phyloP scores from a whole-genome alignment of 768 basidiomycete species.

The Clitopilus passeckerianus region DNA sequence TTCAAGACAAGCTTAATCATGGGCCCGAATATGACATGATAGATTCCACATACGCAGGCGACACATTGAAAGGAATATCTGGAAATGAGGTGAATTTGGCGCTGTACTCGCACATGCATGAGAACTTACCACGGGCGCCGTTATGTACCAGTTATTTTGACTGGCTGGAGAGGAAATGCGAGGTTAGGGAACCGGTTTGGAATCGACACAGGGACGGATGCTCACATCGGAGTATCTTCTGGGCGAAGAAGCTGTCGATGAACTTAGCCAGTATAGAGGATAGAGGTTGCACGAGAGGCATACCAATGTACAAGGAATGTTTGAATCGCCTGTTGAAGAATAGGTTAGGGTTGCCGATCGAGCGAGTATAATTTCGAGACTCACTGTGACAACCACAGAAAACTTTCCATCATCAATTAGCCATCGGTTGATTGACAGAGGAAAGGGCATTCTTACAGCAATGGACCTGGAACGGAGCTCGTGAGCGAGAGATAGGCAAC shows the following conservation, averaged over 20 bases:
- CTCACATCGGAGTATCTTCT: constrained; percentile 12
- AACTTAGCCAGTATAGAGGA: background rate
- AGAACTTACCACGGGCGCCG: constrained; percentile 16
- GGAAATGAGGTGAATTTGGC: background rate
- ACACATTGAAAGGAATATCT: constrained; percentile 15
- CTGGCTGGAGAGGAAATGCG: constrained; percentile 12
- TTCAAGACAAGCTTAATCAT: background rate
- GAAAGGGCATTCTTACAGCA: constrained; percentile 4
- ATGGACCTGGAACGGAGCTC: constrained; percentile 10
- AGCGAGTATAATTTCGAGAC: background rate
- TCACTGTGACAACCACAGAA: constrained; percentile 11
- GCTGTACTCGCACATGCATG: background rate
- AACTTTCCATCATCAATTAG: background rate
- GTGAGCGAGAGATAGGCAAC: background rate
- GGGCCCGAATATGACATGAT: background rate
- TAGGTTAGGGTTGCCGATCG: background rate
- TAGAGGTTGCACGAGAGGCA: background rate
- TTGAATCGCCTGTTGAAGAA: constrained; percentile 15
- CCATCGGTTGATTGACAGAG: background rate
- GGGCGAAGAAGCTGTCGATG: constrained; percentile 8
- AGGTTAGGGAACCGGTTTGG: background rate
- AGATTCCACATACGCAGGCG: constrained; percentile 14
- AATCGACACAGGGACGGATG: background rate
- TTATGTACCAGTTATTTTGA: constrained; percentile 19
- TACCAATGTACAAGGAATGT: constrained; percentile 21